Base-by-base conservation (phyloP, 768 basidiomycete species). In the Auriscalpium microsporum region DNA sequence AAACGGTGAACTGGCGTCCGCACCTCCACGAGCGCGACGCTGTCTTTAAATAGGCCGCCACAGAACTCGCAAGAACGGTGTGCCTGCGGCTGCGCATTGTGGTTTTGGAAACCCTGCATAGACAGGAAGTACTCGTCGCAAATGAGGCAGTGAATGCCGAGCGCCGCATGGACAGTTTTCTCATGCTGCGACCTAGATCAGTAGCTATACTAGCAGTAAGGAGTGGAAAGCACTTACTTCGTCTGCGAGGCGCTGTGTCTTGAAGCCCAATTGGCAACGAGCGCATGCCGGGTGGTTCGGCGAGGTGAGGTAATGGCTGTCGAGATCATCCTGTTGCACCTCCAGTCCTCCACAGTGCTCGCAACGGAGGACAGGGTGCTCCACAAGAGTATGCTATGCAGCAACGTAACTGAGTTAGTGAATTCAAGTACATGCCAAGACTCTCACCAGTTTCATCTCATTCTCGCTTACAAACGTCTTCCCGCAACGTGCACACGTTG, bases 11-110 rank as follows among this genome's bases (percentile, higher is more conserved):
- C 55, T 16, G 40, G 23, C 52, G 6, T 13, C 45, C n/a, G 37
- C 44, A 60, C 59, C 57, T 60, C 59, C 16, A 58, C 53, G 23
- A 60, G 50, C 19, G 59, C 50, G 19, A 57, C 58, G 9, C 53
- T 58, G 21, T 60, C 45, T 47, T 46, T 60, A 52, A 60, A 60
- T 28, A 54, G 53, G 10, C 53, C 57, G 34, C 40, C 52, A 28
- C 59, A 60, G 28, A 60, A 60, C 35, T 58, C 59, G 53, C 59
- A 60, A n/a, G 52, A 44, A 46, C 49, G 50, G 16, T 60, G 59
- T 10, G 45, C 54, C 33, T 52, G 40, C 16, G 19, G 45, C 28
- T 60, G 40, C 10, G 17, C 28, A 4, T 23, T n/a, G 17, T 60
- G 59, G 4, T 49, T 21, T n/a, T 13, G 35, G 6, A 60, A 45